A percentile compares a stretch with the other conserved stretches of the same genome.
These are phyloP conservation scores for Babesia divergens DNA, from an alignment of 169 alveolate species.

Conservation along the genomic window DNA sequence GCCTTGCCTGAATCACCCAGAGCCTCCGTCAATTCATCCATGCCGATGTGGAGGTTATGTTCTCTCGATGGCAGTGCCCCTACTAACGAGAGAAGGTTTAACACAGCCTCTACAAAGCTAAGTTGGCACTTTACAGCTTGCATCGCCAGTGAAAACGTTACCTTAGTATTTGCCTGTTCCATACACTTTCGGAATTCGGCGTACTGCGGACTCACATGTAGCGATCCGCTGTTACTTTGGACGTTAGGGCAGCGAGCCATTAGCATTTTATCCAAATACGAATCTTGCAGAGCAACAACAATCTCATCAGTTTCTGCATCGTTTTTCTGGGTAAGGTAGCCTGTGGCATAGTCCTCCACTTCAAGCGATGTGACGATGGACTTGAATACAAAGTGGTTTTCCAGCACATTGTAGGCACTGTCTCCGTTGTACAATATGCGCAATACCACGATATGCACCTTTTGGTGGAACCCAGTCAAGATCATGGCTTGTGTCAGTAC, in stretches of 20 bases:
- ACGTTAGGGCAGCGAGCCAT: neutral
- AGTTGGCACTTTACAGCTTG: slow-evolving; percentile 9
- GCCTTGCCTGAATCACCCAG: slow-evolving; percentile 6
- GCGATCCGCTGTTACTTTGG: neutral
- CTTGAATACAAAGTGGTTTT: slow-evolving; percentile 35
- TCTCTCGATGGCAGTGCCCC: neutral
- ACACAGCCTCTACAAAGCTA: slow-evolving; percentile 39
- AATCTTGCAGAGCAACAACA: neutral
- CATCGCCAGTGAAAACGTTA: neutral
- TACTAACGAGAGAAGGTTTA: slow-evolving; percentile 30
- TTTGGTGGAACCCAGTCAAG: slow-evolving; percentile 4
- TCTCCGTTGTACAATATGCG: slow-evolving; percentile 10
- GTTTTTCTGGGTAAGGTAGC: neutral
- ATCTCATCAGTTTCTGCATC: neutral
- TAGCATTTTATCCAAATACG: neutral
- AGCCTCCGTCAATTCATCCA: slow-evolving; percentile 19
- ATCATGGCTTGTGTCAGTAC: slow-evolving; percentile 30
- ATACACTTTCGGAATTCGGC: neutral
- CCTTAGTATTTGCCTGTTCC: neutral
- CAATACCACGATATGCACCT: slow-evolving; percentile 5
- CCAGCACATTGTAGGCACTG: slow-evolving; percentile 30
- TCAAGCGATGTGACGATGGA: slow-evolving; percentile 10
- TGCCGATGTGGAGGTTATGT: neutral
- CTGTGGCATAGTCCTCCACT: neutral
- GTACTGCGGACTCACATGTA: neutral